Evolutionary conservation across 176 grass and related monocot species (phyloP).

Genomic region (Dendrocalamus sinicus): DNA sequence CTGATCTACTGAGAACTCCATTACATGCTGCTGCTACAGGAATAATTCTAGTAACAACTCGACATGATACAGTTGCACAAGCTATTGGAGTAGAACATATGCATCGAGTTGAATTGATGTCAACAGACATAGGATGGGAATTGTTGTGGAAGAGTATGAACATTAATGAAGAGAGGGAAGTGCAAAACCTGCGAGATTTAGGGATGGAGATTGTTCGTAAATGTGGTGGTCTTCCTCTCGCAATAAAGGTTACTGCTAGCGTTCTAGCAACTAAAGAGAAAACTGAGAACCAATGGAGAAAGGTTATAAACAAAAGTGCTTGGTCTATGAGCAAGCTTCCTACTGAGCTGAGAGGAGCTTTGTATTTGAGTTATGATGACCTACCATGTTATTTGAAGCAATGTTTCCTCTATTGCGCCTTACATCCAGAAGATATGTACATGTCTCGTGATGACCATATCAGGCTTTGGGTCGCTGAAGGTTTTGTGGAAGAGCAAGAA

Average conservation of each 20-base stretch:
- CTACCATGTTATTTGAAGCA: conserved; percentile 19
- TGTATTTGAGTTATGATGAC: conserved; percentile 41
- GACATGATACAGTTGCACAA: not conserved
- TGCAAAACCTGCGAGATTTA: conserved; percentile 2
- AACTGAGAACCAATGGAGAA: conserved; percentile 32
- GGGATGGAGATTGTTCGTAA: conserved; percentile 42
- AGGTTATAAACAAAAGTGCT: not conserved
- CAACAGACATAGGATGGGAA: conserved; percentile 26
- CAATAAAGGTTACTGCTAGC: conserved; percentile 29
- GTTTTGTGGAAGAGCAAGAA: not conserved
- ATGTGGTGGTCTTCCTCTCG: conserved; percentile 49
- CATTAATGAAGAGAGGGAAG: not conserved
- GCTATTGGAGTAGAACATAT: too few species aligned
- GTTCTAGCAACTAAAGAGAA: conserved; percentile 10
- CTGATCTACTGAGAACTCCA: not conserved
- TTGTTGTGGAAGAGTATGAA: conserved; percentile 18
- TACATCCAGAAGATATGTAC: not conserved
- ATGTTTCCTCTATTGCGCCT: not conserved
- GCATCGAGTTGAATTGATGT: not conserved
- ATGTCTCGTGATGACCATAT: not conserved
- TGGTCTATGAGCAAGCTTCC: conserved; percentile 23
- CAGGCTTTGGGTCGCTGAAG: not conserved
- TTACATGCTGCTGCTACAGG: not conserved
- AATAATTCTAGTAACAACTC: conserved; percentile 34
- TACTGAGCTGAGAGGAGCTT: not conserved